phyloP scores from a whole-genome alignment of 768 basidiomycete genomes.

The Tephrocybe sp. region DNA sequence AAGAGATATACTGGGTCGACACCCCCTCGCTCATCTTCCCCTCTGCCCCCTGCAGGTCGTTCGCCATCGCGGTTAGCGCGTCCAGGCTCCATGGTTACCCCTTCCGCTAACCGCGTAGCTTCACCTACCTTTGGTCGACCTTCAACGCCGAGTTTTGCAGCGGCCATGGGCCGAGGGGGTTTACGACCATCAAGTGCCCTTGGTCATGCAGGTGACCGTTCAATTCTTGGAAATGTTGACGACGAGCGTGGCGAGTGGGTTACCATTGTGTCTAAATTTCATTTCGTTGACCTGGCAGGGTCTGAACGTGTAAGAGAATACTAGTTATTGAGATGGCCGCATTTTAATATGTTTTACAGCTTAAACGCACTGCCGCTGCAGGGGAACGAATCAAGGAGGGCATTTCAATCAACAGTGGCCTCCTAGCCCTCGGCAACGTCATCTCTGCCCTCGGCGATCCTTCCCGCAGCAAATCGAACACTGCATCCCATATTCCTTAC shows the following conservation, averaged over 20 bases:
- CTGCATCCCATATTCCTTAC: slow-evolving; percentile 91
- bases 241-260: slow-evolving; percentile 82
- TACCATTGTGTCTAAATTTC: slow-evolving; percentile 92
- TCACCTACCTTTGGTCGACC: slow-evolving; percentile 82
- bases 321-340: slow-evolving; percentile 9
- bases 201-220: slow-evolving; percentile 62
- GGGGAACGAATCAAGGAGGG: slow-evolving; percentile 98
- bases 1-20: slow-evolving; percentile 79
- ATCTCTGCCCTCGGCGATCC: slow-evolving; percentile 98
- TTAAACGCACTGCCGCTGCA: slow-evolving; percentile 94
- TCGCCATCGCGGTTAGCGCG: slow-evolving; percentile 78
- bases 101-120: slow-evolving; percentile 51
- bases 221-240: slow-evolving; percentile 37
- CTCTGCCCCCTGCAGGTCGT: slow-evolving; percentile 70
- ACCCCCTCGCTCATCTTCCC: slow-evolving; percentile 72
- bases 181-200: slow-evolving; percentile 80
- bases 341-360: slow-evolving; percentile 38
- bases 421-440: slow-evolving; percentile 95
- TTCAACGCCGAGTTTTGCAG: slow-evolving; percentile 74
- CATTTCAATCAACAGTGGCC: slow-evolving; percentile 97
- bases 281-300: slow-evolving; percentile 97
- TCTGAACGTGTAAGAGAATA: slow-evolving; percentile 77
- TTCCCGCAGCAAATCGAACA: slow-evolving; percentile 77
- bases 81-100: slow-evolving; percentile 75
- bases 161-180: slow-evolving; percentile 70